phyloP scores from a whole-genome alignment of 129 eudicot species.

The Pseudognaphalium luteoalbum region DNA sequence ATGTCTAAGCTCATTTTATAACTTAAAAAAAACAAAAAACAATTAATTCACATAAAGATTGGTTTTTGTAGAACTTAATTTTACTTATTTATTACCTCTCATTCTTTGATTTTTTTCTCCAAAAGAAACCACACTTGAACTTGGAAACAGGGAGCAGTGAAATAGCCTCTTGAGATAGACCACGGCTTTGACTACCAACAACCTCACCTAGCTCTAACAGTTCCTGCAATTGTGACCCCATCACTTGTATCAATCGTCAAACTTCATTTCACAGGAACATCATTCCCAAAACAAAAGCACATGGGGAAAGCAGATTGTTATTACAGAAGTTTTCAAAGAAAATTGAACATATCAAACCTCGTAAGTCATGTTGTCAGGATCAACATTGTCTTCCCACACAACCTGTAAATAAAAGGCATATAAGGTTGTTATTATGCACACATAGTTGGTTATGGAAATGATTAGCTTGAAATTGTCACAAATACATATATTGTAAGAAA shows the following conservation, averaged over 20 bases:
- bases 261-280: background rate
- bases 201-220: constrained; percentile 88
- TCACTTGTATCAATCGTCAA: constrained; percentile 18
- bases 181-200: constrained; percentile 96
- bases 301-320: constrained; percentile 8
- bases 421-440: constrained; percentile 17
- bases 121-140: constrained; percentile 73
- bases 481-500: constrained; percentile 15
- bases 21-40: background rate
- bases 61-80: background rate
- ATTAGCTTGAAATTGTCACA: constrained; percentile 19
- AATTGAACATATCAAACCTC: constrained; percentile 53
- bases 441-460: constrained; percentile 8
- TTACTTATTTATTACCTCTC: constrained; percentile 56
- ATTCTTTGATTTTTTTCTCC: constrained; percentile 57
- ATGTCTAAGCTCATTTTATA: too few species aligned
- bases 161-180: constrained; percentile 73
- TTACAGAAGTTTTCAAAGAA: background rate
- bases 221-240: constrained; percentile 51
- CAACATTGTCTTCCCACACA: constrained; percentile 85
- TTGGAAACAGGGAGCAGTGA: constrained; percentile 76
- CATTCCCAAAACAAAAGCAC: constrained; percentile 12
- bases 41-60: background rate
- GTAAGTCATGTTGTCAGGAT: constrained; percentile 91
- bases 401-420: constrained; percentile 45